Base-by-base conservation (phyloP, 805 yeast genomes). In the Metschnikowia santaceciliae region DNA sequence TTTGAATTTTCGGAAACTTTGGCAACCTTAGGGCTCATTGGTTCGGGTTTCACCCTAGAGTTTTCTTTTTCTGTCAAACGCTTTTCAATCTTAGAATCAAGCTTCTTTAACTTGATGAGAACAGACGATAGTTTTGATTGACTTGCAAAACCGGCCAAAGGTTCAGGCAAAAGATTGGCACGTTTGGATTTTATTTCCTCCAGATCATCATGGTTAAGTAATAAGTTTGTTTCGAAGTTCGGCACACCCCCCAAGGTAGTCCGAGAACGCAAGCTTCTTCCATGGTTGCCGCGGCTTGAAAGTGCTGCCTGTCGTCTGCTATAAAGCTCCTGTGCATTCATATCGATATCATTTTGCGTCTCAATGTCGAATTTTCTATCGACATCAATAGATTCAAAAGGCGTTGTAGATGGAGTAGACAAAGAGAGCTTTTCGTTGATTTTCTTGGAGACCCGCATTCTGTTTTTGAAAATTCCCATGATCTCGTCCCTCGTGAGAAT, bases 61-160 rank as follows among this genome's bases (percentile, higher is more conserved):
- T 11, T 35, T n/a, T 45, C 35, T 35, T 14, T 48, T 32, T 50
- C 48, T 11, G 39, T 43, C 11, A 17, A 26, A 19, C 42, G 48
- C 22, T 52, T 52, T 8, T 55, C 59, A 32, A 57, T 32, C 35
- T 49, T 50, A 14, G 54, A 33, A 40, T 66, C 67, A 23, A 66
- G 58, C 26, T 51, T 55, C 37, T 59, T 60, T 58, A 66, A 53
- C 41, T 64, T 63, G 14, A 58, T 54, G 43, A 55, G 53, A n/a
- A 58, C 50, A 15, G 60, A 53, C 8, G 57, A 54, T 4, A 63
- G 52, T 43, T 61, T 63, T 7, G 61, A 50, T 35, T 55, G 52
- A 44, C 57, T 51, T 2, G 55, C 40, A 26, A 52, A 55, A 4
- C 54, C 57, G 19, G 40, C 42, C 35, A 58, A 58, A 5, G 61